Evolutionary conservation across 2,329 filamentous ascomycete genomes (phyloP).

Genomic region (Aspergillus chevalieri): DNA sequence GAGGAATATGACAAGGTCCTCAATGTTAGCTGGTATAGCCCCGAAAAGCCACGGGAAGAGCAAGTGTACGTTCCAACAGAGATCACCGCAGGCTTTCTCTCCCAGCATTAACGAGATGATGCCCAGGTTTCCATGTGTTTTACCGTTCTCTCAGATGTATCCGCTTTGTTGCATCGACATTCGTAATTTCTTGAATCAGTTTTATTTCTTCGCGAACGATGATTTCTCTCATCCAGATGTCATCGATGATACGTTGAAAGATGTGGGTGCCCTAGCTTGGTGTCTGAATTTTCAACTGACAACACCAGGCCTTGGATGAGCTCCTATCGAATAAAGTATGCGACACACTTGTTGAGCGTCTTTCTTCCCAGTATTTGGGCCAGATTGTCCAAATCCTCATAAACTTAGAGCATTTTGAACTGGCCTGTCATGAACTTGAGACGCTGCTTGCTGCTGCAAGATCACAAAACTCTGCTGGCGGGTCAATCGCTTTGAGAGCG

Average conservation of each 20-base stretch:
- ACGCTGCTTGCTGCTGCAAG: conserved; percentile 76
- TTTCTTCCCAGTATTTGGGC: conserved; percentile 88
- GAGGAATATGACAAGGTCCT: conserved; percentile 96
- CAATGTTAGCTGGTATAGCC: conserved; percentile 91
- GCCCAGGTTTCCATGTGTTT: conserved; percentile 77
- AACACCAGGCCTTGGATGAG: conserved; percentile 72
- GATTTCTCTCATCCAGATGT: conserved; percentile 86
- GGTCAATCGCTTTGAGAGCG: conserved; percentile 70
- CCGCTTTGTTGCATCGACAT: conserved; percentile 97
- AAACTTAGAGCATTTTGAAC: conserved; percentile 95
- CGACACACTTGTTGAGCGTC: conserved; percentile 76
- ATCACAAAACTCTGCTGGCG: conserved; percentile 70
- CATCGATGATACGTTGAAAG: conserved; percentile 84
- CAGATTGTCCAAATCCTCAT: conserved; percentile 98
- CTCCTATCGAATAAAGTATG: conserved; percentile 91
- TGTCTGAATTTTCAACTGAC: conserved; percentile 6
- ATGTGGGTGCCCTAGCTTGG: conserved; percentile 44
- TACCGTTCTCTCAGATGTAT: conserved; percentile 99
- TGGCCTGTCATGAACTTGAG: conserved; percentile 83
- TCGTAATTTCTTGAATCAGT: conserved; percentile 93
- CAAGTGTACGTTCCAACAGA: conserved; percentile 54
- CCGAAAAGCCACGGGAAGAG: conserved; percentile 69
- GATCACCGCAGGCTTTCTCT: neutral
- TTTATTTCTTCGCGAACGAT: conserved; percentile 95
- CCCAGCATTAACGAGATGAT: neutral